Base-by-base conservation (phyloP, 352 stramenopile species). In the Globisporangium sylvaticum region DNA sequence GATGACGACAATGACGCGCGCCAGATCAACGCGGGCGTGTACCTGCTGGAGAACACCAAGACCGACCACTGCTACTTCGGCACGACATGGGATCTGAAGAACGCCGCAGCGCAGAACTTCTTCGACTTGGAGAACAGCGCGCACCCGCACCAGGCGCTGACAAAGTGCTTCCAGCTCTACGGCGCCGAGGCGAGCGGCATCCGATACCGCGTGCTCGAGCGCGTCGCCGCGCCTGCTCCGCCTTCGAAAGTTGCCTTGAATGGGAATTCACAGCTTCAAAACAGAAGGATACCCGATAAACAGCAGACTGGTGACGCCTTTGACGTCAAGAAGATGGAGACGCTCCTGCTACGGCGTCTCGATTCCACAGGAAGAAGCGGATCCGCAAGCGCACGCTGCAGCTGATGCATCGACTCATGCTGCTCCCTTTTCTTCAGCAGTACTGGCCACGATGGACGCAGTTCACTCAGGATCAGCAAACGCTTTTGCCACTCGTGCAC, bases 71-170 rank as follows among this genome's bases (percentile, higher is more conserved):
- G 69, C 31, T 83, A 78, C 70, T 78, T 91, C 10, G 78, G 84
- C 31, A 87, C 79, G 61, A 91, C 83, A n/a, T 92, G 83, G 84
- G 84, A 92, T 53, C 67, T 92, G 14, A 71, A 71, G 3, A 89
- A 90, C 62, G 84, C 84, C 1, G 68, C 67, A 1, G 76, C 67
- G 0, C 82, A 90, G 57, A 81, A 58, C 31, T 80, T 87, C 31
- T 63, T 67, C 15, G 84, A 90, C 63, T 59, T 92, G 18, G 58
- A 66, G 48, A 67, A 62, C n/a, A 80, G 73, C 24, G 44, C 32
- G 0, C 82, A 91, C 62, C 69, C 73, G 31, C 82, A 92, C 66
- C 46, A 58, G 15, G 82, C 77, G 4, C 78, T 92, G 9, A 60
- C 61, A 3, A 72, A 34, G 27, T 76, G 79, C 57, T 81, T 83